These are phyloP conservation scores for Penicillium psychrosexuale DNA, from an alignment of 2,329 filamentous ascomycete species.

Conservation along the genomic window DNA sequence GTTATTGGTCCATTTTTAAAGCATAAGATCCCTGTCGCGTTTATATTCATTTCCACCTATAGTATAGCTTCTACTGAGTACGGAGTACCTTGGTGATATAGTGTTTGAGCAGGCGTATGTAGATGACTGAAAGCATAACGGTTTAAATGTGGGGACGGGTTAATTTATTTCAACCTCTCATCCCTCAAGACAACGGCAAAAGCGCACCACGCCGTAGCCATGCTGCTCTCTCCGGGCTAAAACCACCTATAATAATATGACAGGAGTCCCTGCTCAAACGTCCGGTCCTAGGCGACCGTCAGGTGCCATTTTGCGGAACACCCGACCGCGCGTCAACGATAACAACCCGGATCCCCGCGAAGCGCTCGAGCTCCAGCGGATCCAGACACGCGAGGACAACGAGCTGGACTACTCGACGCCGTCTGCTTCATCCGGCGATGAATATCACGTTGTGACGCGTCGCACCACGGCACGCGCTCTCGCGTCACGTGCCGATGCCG, in stretches of 20 bases:
- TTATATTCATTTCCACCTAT: background rate
- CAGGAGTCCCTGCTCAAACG: background rate
- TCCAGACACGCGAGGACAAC: constrained; percentile 29
- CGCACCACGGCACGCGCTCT: constrained; percentile 24
- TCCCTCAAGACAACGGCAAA: background rate
- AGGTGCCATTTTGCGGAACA: background rate
- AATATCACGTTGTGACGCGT: constrained; percentile 29
- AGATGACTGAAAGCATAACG: background rate
- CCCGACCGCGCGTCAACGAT: constrained; percentile 3
- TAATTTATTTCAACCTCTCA: background rate
- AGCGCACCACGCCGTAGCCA: background rate
- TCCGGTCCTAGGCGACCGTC: background rate
- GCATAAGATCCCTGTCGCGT: background rate
- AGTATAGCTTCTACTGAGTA: background rate
- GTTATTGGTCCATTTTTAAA: background rate
- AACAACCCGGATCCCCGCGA: constrained; percentile 11
- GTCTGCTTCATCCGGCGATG: constrained; percentile 35
- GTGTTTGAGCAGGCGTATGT: too few species aligned
- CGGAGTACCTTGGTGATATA: background rate
- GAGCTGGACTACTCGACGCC: constrained; percentile 23
- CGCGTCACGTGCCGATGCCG: constrained; percentile 5
- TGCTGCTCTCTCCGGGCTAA: background rate
- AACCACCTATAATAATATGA: background rate
- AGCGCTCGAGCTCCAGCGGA: constrained; percentile 31
- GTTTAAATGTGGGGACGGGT: background rate